phyloP scores from a whole-genome alignment of 163 green algal species.

The Chloromonas sp. region DNA sequence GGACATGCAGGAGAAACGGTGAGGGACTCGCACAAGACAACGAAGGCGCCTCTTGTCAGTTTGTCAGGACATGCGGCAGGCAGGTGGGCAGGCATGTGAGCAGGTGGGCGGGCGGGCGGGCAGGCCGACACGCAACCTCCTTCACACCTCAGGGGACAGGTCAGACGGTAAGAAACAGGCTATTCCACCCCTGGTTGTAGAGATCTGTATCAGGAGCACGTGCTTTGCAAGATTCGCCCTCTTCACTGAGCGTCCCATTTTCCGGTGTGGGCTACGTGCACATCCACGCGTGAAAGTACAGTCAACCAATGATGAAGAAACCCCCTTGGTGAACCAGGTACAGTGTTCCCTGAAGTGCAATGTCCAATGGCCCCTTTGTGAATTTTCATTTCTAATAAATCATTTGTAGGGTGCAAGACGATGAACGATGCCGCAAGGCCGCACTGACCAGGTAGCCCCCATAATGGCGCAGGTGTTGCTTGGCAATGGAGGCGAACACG shows the following conservation, averaged over 20 bases:
- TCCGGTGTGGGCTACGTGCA: background rate
- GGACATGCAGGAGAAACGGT: background rate
- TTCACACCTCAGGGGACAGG: too few species aligned
- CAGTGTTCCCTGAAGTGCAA: background rate
- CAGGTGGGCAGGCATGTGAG: background rate
- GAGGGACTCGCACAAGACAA: background rate
- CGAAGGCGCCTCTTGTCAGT: background rate
- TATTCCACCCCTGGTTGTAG: too few species aligned
- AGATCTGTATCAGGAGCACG: too few species aligned
- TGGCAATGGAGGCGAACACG: background rate
- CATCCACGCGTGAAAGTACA: background rate
- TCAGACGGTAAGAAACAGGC: too few species aligned
- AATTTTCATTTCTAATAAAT: background rate
- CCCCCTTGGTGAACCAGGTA: background rate
- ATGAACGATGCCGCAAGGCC: background rate
- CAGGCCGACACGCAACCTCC: too few species aligned
- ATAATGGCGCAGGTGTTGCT: background rate
- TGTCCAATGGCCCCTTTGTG: background rate
- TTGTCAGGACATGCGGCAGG: background rate
- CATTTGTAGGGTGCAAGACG: background rate
- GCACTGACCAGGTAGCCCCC: slow-evolving; percentile 2
- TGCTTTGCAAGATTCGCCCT: too few species aligned
- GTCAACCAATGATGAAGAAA: too few species aligned
- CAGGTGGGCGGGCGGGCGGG: background rate
- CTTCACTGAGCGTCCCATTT: too few species aligned